These are phyloP conservation scores for Phytophthora sojae DNA, from an alignment of 352 stramenopile species.

Conservation along the genomic window DNA sequence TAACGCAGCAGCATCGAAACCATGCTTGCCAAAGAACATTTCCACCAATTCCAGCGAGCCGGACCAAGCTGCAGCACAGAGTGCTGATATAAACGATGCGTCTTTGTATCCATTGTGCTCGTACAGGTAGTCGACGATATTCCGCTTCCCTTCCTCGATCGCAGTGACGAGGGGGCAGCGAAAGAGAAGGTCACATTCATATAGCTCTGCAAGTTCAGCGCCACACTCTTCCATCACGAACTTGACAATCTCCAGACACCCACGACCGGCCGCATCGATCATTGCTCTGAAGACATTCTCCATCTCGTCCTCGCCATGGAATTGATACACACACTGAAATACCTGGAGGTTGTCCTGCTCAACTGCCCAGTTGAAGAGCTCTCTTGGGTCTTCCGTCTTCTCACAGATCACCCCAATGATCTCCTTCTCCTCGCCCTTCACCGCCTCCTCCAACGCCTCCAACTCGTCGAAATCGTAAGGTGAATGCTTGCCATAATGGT, in stretches of 20 bases:
- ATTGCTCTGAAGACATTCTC: constrained; percentile 3
- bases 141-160: background rate
- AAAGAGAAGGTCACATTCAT: no score
- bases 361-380: no score
- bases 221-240: background rate
- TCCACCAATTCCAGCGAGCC: constrained; percentile 2
- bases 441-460: constrained; percentile 5
- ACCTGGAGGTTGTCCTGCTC: no score
- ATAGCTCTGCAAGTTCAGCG: no score
- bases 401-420: no score
- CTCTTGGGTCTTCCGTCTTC: no score
- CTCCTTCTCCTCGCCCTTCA: background rate
- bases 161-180: constrained; percentile 3
- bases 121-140: background rate
- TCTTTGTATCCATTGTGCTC: background rate
- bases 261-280: background rate
- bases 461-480: constrained; percentile 7
- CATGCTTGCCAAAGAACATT: background rate
- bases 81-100: constrained; percentile 3
- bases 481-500: background rate
- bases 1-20: background rate
- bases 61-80: background rate
- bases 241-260: constrained; percentile 13
- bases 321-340: background rate
- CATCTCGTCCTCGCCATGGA: background rate